These are phyloP conservation scores for Sclerotiophoma versabilis DNA, from an alignment of 2,329 filamentous ascomycete species.

Conservation along the genomic window DNA sequence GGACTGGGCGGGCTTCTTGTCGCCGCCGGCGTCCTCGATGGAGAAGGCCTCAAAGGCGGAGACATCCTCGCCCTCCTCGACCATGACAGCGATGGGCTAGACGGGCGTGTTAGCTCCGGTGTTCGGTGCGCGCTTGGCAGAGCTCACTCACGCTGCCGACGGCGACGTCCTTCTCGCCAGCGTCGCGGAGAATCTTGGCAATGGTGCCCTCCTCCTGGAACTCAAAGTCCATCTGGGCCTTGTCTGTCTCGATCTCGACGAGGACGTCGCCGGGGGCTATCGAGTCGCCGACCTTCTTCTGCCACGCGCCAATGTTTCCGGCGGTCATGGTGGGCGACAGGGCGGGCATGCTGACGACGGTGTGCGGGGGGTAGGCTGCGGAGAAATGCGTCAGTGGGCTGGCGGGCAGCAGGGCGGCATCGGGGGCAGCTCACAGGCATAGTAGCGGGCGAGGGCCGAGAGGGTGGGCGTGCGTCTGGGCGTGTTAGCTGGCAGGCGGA, in stretches of 20 bases:
- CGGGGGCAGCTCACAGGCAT: constrained; percentile 67
- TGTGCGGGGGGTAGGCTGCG: constrained; percentile 92
- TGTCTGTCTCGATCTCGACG: constrained; percentile 98
- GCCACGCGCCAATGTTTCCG: constrained; percentile 96
- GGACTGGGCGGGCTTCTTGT: constrained; percentile 68
- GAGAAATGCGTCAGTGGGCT: constrained; percentile 39
- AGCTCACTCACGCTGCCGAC: constrained; percentile 80
- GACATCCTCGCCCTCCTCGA: constrained; percentile 89
- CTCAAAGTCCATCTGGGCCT: constrained; percentile 99
- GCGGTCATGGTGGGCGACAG: constrained; percentile 97
- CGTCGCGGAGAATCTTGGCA: constrained; percentile 91
- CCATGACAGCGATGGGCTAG: constrained; percentile 93
- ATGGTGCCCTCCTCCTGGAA: constrained; percentile 98
- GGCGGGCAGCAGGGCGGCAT: background rate
- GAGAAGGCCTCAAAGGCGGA: constrained; percentile 88
- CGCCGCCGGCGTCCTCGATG: constrained; percentile 88
- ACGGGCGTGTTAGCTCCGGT: constrained; percentile 33
- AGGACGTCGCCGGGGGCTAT: constrained; percentile 92
- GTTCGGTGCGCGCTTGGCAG: background rate
- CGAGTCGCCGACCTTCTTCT: constrained; percentile 92
- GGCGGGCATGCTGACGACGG: constrained; percentile 96
- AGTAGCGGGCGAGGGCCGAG: constrained; percentile 69
- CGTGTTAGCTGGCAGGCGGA: constrained; percentile 39
- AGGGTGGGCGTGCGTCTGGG: constrained; percentile 59
- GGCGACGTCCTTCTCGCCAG: constrained; percentile 90